Conservation (phyloP, 169 alveolate genomes). For the Plasmodium reichenowi region DNA sequence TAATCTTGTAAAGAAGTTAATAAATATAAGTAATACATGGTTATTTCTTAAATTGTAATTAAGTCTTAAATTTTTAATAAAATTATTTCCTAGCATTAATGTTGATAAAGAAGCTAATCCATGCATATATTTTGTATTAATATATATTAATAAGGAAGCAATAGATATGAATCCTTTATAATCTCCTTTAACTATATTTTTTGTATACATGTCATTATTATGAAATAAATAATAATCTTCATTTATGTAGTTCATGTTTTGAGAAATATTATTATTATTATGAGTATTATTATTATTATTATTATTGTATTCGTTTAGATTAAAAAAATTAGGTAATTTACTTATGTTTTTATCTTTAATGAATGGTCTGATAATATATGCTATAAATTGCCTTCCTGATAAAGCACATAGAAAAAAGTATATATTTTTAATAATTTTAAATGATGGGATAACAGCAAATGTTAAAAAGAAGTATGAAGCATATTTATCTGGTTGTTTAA, state of each 20-base stretch:
- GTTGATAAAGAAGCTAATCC: conserved; percentile 47
- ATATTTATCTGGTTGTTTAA: conserved; percentile 34
- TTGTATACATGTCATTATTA: conserved; percentile 11
- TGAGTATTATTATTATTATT: neutral
- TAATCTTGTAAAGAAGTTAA: conserved; percentile 24
- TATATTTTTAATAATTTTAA: conserved; percentile 51
- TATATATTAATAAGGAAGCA: conserved; percentile 52
- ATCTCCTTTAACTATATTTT: conserved; percentile 42
- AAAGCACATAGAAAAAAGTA: conserved; percentile 50
- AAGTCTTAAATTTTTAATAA: conserved; percentile 44
- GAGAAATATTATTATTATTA: neutral
- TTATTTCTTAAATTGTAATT: conserved; percentile 53
- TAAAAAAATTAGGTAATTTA: conserved; percentile 43
- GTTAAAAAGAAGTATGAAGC: conserved; percentile 43
- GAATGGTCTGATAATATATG: conserved; percentile 56
- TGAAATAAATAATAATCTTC: conserved; percentile 31
- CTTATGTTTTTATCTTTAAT: conserved; percentile 23
- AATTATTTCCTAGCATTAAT: conserved; percentile 59
- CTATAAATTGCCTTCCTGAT: conserved; percentile 67
- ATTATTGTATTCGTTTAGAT: conserved; percentile 17
- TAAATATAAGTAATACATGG: conserved; percentile 21
- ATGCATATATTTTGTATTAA: conserved; percentile 68
- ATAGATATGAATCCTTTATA: conserved; percentile 66
- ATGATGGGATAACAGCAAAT: conserved; percentile 59
- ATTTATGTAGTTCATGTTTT: conserved; percentile 5